phyloP scores from a whole-genome alignment of 106 monocot genomes.

The Allium fistulosum region DNA sequence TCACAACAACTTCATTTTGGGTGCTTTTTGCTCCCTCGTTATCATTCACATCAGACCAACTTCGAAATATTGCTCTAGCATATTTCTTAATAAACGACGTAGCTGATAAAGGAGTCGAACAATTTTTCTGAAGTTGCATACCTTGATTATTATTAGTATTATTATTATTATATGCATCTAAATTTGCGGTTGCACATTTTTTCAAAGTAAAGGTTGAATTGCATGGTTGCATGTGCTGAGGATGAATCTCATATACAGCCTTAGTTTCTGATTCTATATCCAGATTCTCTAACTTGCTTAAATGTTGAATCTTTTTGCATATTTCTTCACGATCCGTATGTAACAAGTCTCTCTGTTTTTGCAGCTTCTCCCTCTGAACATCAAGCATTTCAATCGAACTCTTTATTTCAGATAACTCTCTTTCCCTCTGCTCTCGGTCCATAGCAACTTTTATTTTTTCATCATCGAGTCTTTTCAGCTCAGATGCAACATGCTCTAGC shows the following conservation, averaged over 20 bases:
- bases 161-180: neutral
- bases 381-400: slow-evolving; percentile 53
- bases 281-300: slow-evolving; percentile 45
- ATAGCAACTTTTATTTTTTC: slow-evolving; percentile 62
- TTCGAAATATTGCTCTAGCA: slow-evolving; percentile 43
- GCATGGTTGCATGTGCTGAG: slow-evolving; percentile 1
- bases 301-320: slow-evolving; percentile 38
- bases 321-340: slow-evolving; percentile 67
- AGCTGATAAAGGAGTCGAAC: slow-evolving; percentile 26
- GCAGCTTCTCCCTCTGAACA: slow-evolving; percentile 75
- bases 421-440: slow-evolving; percentile 63
- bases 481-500: slow-evolving; percentile 47
- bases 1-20: slow-evolving; percentile 6
- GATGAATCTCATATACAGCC: slow-evolving; percentile 20
- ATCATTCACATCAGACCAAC: slow-evolving; percentile 15
- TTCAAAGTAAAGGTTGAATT: slow-evolving; percentile 12
- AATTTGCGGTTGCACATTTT: slow-evolving; percentile 4
- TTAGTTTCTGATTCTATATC: slow-evolving; percentile 57
- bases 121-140: no score
- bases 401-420: slow-evolving; percentile 78
- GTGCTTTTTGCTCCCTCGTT: neutral
- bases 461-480: slow-evolving; percentile 47
- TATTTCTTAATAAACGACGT: slow-evolving; percentile 74
- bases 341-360: slow-evolving; percentile 80
- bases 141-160: no score